Evolutionary conservation across 495 filamentous ascomycete species (phyloP).

Genomic region (Penicillium odoratum): DNA sequence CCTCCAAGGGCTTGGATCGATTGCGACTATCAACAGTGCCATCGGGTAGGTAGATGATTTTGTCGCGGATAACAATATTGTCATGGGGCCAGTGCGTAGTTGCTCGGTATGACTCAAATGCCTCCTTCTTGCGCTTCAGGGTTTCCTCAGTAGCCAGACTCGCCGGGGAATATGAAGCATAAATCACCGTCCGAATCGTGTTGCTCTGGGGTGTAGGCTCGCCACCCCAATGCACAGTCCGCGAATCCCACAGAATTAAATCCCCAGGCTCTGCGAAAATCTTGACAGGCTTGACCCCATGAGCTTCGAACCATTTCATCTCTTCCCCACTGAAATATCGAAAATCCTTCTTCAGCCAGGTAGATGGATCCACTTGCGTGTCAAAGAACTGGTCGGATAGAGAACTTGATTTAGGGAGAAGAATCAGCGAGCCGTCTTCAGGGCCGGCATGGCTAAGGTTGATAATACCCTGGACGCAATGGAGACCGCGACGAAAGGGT

Average conservation of each 20-base stretch:
- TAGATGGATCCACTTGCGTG: conserved; percentile 26
- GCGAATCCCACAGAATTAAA: conserved; percentile 46
- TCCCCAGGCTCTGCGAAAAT: conserved; percentile 43
- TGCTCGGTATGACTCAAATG: conserved; percentile 36
- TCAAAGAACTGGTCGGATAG: conserved; percentile 40
- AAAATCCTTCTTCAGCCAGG: conserved; percentile 31
- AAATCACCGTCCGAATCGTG: conserved; percentile 36
- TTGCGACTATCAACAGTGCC: conserved; percentile 34
- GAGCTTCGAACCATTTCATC: conserved; percentile 34
- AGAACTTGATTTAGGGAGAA: conserved; percentile 30
- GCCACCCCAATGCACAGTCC: conserved; percentile 38
- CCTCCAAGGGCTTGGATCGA: conserved; percentile 32
- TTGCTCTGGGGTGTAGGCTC: conserved; percentile 25
- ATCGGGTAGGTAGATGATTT: conserved; percentile 22
- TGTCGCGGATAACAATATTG: conserved; percentile 27
- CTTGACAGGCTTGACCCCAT: conserved; percentile 33
- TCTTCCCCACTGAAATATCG: conserved; percentile 31
- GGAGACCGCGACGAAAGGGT: conserved; percentile 28
- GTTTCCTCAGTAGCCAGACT: conserved; percentile 31
- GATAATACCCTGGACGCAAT: conserved; percentile 45
- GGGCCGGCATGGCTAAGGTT: conserved; percentile 36
- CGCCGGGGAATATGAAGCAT: conserved; percentile 41
- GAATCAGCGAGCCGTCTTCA: conserved; percentile 37
- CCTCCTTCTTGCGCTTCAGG: conserved; percentile 31
- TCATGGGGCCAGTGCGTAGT: conserved; percentile 48